Percentiles rank a stretch among this genome's conserved stretches.
These are phyloP conservation scores for Fragilaria crotonensis DNA, from an alignment of 108 stramenopile species.

Conservation along the genomic window DNA sequence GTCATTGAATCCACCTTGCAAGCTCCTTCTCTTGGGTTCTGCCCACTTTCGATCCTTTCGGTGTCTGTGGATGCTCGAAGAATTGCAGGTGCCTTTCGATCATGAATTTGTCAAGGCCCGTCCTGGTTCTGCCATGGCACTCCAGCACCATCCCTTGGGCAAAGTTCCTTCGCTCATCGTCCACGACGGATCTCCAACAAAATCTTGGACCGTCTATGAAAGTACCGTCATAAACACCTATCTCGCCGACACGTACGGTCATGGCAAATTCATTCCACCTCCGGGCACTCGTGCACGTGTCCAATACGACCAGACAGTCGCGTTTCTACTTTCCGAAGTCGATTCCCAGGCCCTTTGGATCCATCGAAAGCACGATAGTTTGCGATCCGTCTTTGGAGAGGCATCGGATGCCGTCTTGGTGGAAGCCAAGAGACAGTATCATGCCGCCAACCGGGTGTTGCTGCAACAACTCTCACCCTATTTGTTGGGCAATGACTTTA, in stretches of 20 bases:
- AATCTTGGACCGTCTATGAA: slow-evolving; percentile 58
- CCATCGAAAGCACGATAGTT: slow-evolving; percentile 55
- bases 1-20: background rate
- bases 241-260: slow-evolving; percentile 45
- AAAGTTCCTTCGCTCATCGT: slow-evolving; percentile 66
- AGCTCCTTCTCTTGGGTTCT: slow-evolving; percentile 42
- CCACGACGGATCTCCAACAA: slow-evolving; percentile 9
- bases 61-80: slow-evolving; percentile 82
- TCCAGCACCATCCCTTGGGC: slow-evolving; percentile 50
- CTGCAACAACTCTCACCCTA: slow-evolving; percentile 35
- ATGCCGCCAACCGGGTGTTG: slow-evolving; percentile 17
- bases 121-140: slow-evolving; percentile 26
- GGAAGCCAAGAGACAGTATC: slow-evolving; percentile 59
- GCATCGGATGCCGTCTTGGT: slow-evolving; percentile 52
- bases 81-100: slow-evolving; percentile 38
- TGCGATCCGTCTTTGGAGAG: slow-evolving; percentile 46
- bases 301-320: slow-evolving; percentile 54
- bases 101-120: slow-evolving; percentile 23
- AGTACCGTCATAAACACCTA: slow-evolving; percentile 74
- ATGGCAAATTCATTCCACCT: slow-evolving; percentile 39
- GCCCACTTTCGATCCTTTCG: slow-evolving; percentile 63
- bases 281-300: slow-evolving; percentile 50
- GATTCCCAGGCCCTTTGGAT: slow-evolving; percentile 76
- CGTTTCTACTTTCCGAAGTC: slow-evolving; percentile 51
- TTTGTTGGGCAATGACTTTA: slow-evolving; percentile 47